Evolutionary conservation across 2,329 filamentous ascomycete species (phyloP), one percentile per base, ranked within the genome.

Genomic region (Epicoccum nigrum): DNA sequence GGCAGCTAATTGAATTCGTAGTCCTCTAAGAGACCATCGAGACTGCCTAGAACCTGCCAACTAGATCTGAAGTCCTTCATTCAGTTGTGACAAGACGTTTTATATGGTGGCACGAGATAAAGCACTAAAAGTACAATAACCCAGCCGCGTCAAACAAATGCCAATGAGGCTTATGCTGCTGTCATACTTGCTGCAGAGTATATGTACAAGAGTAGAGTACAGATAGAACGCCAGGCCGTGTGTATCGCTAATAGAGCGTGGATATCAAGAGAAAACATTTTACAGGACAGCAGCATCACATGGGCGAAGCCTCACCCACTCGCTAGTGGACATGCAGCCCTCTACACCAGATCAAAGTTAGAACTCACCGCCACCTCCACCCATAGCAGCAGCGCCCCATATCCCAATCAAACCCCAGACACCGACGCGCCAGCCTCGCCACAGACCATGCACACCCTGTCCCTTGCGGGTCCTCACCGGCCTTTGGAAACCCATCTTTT

Each of bases 351-450:
- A n/a, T n/a, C n/a, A n/a, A n/a, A n/a, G n/a, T 21, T 45, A 74
- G 40, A 74, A 74, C 57, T 74, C 72, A 0, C 72, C 72, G 4
- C 72, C 72, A 0, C 70, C 68, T 17, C 68, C 71, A 2, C 72
- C 72, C 37, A 89, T 73, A 19, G 87, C 80, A 28, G 84, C 83
- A 19, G 86, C 86, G 7, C 85, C 84, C 88, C 88, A 91, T 8
- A 91, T 79, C 7, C 88, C 88, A 9, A 90, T 84, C 6, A 91
- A 71, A 0, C 88, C 88, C 87, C 88, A 90, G 78, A 88, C 89
- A 51, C 86, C 89, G 30, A 90, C 86, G 69, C 88, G 86, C 87
- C 87, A 91, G 0, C 88, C 88, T 25, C 88, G 77, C 81, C 86
- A 89, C 11, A 90, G 76, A 0, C 88, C 88, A 33, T 85, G 79